phyloP scores from a whole-genome alignment of 2,329 filamentous ascomycete genomes.

The Xylariaceae sp. region DNA sequence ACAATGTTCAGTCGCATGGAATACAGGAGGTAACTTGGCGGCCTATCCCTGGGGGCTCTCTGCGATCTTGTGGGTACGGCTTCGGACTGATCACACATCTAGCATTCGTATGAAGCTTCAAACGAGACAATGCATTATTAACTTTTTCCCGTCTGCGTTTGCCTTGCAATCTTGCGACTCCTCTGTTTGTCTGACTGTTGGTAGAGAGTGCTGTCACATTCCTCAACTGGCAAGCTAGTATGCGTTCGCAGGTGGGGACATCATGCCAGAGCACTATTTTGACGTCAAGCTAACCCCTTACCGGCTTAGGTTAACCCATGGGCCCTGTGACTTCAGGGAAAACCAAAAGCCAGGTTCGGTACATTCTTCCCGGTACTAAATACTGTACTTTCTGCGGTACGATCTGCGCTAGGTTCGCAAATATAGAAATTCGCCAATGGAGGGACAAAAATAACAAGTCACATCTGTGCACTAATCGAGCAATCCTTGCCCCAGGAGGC shows the following conservation, averaged over 20 bases:
- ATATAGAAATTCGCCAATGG: constrained; percentile 13
- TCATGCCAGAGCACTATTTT: constrained; percentile 1
- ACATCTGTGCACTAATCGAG: constrained; percentile 7
- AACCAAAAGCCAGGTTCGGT: too few relatives aligned
- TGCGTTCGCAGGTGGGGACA: neutral
- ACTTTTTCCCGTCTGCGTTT: too few relatives aligned
- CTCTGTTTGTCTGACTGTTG: too few relatives aligned
- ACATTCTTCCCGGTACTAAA: neutral
- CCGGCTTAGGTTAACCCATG: neutral
- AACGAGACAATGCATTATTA: too few relatives aligned
- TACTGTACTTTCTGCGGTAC: constrained; percentile 5
- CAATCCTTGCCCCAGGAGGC: constrained; percentile 9
- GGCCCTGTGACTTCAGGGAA: constrained; percentile 3
- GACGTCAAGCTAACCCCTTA: constrained; percentile 16
- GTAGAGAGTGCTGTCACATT: constrained; percentile 4
- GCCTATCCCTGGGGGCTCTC: too few relatives aligned
- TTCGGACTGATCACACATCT: too few relatives aligned
- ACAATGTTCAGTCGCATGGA: too few relatives aligned
- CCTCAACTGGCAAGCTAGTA: neutral
- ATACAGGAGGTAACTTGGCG: too few relatives aligned
- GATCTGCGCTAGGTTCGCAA: constrained; percentile 13
- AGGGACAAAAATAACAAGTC: constrained; percentile 16
- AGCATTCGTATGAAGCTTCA: too few relatives aligned
- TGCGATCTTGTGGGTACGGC: too few relatives aligned
- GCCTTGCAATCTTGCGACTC: too few relatives aligned